Conservation (phyloP, 2,329 filamentous ascomycete species). For the Aspergillus ibericus region DNA sequence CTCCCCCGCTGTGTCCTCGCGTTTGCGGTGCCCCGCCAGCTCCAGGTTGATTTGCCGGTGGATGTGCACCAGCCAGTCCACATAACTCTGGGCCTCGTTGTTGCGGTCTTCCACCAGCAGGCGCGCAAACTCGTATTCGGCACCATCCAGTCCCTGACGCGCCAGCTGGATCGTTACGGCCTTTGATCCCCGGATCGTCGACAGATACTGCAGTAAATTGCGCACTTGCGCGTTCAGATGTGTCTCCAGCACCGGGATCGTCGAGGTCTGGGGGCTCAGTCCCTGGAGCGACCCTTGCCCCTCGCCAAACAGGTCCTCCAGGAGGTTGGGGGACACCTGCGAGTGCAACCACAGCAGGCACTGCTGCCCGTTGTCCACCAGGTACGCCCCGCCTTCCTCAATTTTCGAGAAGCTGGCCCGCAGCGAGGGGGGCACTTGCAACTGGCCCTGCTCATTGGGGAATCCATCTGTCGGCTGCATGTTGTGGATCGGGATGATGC, state of each 20-base stretch:
- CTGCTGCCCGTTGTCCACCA: slow-evolving; percentile 93
- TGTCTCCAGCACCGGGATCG: slow-evolving; percentile 81
- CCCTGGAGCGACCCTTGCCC: slow-evolving; percentile 68
- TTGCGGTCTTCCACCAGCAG: slow-evolving; percentile 92
- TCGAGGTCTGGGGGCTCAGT: slow-evolving; percentile 78
- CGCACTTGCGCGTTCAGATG: slow-evolving; percentile 93
- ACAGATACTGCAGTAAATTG: slow-evolving; percentile 87
- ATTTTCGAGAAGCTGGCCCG: slow-evolving; percentile 84
- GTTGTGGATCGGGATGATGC: slow-evolving; percentile 89
- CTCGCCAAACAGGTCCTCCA: slow-evolving; percentile 85
- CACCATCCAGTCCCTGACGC: slow-evolving; percentile 86
- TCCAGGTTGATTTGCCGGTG: slow-evolving; percentile 92
- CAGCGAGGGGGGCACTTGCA: slow-evolving; percentile 77
- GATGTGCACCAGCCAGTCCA: slow-evolving; percentile 96
- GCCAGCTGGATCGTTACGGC: slow-evolving; percentile 86
- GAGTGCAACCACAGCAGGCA: slow-evolving; percentile 90
- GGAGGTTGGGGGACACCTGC: slow-evolving; percentile 86
- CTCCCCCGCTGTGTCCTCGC: slow-evolving; percentile 45
- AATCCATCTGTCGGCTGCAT: slow-evolving; percentile 86
- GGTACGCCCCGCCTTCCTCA: slow-evolving; percentile 88
- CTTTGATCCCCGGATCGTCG: slow-evolving; percentile 78
- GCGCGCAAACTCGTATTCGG: slow-evolving; percentile 93
- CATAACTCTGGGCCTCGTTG: slow-evolving; percentile 96
- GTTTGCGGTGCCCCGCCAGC: slow-evolving; percentile 54
- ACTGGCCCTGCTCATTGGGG: slow-evolving; percentile 83